Evolutionary conservation across 2,329 filamentous ascomycete species (phyloP).

Genomic region (Venturia pyrina): DNA sequence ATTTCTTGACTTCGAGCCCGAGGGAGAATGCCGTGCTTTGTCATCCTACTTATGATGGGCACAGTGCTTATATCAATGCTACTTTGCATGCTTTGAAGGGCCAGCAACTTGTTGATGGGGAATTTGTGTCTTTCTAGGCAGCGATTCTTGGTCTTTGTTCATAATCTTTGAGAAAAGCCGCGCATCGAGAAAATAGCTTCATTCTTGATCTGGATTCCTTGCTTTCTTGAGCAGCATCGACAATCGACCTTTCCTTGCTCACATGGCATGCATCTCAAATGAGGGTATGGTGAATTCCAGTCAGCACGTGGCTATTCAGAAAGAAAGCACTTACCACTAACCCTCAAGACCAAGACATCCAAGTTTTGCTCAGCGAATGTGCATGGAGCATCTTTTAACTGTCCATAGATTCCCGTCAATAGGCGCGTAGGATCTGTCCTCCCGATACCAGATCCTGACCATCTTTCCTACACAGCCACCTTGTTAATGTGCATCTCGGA

Average conservation of each 20-base stretch:
- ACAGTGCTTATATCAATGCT: constrained; percentile 6
- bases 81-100: constrained; percentile 3
- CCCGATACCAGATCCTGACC: no score
- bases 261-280: no score
- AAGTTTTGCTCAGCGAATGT: background rate
- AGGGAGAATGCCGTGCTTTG: constrained; percentile 6
- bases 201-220: background rate
- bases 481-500: no score
- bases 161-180: background rate
- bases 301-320: no score
- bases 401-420: background rate
- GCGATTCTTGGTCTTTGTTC: background rate
- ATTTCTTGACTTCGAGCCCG: background rate
- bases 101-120: background rate
- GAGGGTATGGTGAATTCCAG: no score
- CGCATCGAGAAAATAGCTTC: background rate
- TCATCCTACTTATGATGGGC: constrained; percentile 9
- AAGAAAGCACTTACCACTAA: no score
- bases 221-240: background rate
- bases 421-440: background rate
- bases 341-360: background rate
- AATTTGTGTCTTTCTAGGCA: background rate
- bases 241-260: background rate
- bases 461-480: no score
- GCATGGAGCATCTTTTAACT: background rate